These are phyloP conservation scores for Myxozyma udenii DNA, from an alignment of 805 yeast genomes.

Conservation along the genomic window DNA sequence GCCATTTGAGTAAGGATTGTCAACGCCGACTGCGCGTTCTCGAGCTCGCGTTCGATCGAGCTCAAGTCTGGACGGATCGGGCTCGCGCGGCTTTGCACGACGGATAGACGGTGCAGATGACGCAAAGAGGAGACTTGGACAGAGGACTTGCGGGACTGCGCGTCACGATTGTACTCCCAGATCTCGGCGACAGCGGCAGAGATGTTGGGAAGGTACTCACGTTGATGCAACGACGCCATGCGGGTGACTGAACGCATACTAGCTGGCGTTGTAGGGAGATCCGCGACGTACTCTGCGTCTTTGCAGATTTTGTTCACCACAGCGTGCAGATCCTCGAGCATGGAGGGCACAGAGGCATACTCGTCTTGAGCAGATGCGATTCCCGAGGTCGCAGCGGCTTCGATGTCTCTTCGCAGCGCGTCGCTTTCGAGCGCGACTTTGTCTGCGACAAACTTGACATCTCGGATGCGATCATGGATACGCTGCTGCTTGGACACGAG, in stretches of 20 bases:
- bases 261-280: conserved; percentile 26
- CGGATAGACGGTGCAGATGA: conserved; percentile 14
- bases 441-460: conserved; percentile 28
- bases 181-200: conserved; percentile 30
- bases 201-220: conserved; percentile 36
- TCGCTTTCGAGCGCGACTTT: conserved; percentile 24
- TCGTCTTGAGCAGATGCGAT: conserved; percentile 1
- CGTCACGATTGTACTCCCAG: conserved; percentile 22
- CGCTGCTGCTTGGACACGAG: conserved; percentile 21
- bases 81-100: conserved; percentile 35
- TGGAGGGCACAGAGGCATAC: conserved; percentile 19
- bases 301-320: conserved; percentile 29
- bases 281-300: conserved; percentile 32
- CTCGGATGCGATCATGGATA: conserved; percentile 27
- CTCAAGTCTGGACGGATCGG: conserved; percentile 34
- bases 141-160: conserved; percentile 22
- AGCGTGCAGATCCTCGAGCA: conserved; percentile 33
- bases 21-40: conserved; percentile 34
- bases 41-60: conserved; percentile 30
- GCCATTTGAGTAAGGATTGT: conserved; percentile 37
- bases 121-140: conserved; percentile 23
- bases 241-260: conserved; percentile 27
- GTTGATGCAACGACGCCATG: conserved; percentile 32
- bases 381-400: conserved; percentile 14
- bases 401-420: conserved; percentile 16